These are phyloP conservation scores for Talaromyces albobiverticillius DNA, from an alignment of 2,329 filamentous ascomycete genomes.

Conservation along the genomic window DNA sequence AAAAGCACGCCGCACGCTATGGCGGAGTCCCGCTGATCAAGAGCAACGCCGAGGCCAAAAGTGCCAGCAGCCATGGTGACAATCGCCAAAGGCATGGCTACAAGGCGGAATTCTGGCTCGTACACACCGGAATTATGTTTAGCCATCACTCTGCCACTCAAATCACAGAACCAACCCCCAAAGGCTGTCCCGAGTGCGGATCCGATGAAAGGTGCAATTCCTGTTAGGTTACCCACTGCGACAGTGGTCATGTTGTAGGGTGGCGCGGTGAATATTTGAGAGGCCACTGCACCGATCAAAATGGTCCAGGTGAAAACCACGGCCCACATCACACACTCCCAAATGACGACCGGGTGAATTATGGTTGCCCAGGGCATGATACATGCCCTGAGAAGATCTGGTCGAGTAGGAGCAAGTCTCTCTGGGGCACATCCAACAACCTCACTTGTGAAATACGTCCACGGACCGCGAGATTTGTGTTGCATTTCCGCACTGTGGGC, in stretches of 20 bases:
- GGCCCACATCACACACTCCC: slow-evolving; percentile 1
- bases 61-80: background rate
- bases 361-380: background rate
- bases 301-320: slow-evolving; percentile 1
- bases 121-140: background rate
- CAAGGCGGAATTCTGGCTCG: background rate
- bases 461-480: background rate
- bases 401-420: too few species aligned
- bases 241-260: background rate
- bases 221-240: background rate
- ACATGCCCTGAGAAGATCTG: too few species aligned
- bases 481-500: too few species aligned
- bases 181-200: background rate
- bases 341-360: background rate
- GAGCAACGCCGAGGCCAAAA: background rate
- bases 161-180: background rate
- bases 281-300: background rate
- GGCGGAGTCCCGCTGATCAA: background rate
- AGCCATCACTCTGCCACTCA: background rate
- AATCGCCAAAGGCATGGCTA: background rate
- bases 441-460: too few species aligned
- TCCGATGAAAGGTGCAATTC: slow-evolving; percentile 13
- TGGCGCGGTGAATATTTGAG: background rate
- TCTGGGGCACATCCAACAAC: too few species aligned
- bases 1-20: background rate